Evolutionary conservation across 2,329 filamentous ascomycete genomes (phyloP), one percentile per base, ranked within the genome.

Genomic region (Stemphylium vesicarium): DNA sequence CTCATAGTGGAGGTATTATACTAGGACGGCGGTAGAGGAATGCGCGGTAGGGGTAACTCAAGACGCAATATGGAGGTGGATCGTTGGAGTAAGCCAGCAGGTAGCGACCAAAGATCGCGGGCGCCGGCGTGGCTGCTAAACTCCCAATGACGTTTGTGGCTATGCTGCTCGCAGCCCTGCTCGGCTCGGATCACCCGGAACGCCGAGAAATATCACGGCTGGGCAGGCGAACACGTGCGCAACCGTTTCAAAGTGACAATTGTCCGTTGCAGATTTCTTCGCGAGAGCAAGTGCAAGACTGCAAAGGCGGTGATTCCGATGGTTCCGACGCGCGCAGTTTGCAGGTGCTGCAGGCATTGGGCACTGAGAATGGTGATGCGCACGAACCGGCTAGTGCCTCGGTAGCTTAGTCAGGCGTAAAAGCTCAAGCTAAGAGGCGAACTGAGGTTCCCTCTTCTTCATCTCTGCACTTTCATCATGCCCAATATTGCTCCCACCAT

Each of bases 1-100:
- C 93, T 97, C 95, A 99, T 98, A 67, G 75, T 52, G 49, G 46
- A 46, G 42, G 32, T 46, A 35, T 37, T 31, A 15, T 22, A 31
- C 3, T 49, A 50, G 33, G 35, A 31, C 12, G 56, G 50, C 20
- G 47, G 29, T 49, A 33, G 43, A 58, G 52, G 26, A 57, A 50
- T 49, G 55, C 24, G 47, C 44, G 47, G 26, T 29, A 47, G 51
- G 50, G 49, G 39, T 26, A 16, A 36, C 13, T 36, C 42, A n/a
- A 16, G 32, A 24, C 32, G 32, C 42, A 32, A 26, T 50, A 26
- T 33, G 44, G 41, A 51, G 43, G 33, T 37, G 40, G 47, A 50
- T 20, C 35, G 51, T 22, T 44, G 32, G 31, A 26, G 35, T 33
- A 24, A 18, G 35, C 39, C 51, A 50, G 46, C 29, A 54, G 51